Evolutionary conservation across 2,329 filamentous ascomycete species (phyloP).

Genomic region (Westerdykella sp.): DNA sequence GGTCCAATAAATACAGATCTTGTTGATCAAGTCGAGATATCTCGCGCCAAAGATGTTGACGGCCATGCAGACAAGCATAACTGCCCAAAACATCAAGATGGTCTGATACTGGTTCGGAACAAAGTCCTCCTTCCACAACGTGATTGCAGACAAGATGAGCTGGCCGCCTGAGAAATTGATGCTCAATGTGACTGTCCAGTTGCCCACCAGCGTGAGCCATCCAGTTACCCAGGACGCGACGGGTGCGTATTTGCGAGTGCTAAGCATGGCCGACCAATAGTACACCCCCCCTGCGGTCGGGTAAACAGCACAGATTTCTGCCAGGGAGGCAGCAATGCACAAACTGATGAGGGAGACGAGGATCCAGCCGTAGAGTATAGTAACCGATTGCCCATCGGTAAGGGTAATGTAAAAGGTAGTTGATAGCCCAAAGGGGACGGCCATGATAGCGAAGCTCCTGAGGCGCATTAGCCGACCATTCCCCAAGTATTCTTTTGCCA

Average conservation of each 20-base stretch:
- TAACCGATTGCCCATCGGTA: constrained; percentile 62
- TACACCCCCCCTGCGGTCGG: constrained; percentile 74
- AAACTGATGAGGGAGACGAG: constrained; percentile 57
- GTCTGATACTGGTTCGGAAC: constrained; percentile 64
- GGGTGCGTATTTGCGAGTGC: constrained; percentile 58
- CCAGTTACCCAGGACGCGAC: constrained; percentile 64
- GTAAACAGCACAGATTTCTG: constrained; percentile 69
- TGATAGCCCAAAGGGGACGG: constrained; percentile 60
- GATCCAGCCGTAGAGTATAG: constrained; percentile 62
- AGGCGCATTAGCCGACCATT: constrained; percentile 4
- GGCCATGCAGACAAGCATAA: constrained; percentile 58
- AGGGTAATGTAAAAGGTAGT: constrained; percentile 65
- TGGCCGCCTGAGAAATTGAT: constrained; percentile 71
- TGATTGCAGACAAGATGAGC: constrained; percentile 60
- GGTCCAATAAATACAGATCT: constrained; percentile 69
- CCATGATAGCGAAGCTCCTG: constrained; percentile 68
- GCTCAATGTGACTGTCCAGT: constrained; percentile 59
- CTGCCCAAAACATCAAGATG: constrained; percentile 64
- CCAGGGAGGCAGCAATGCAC: constrained; percentile 63
- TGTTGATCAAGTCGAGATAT: constrained; percentile 63
- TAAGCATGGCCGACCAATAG: constrained; percentile 69
- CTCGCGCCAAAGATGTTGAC: constrained; percentile 60
- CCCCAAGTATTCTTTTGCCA: background rate
- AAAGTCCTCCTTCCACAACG: constrained; percentile 64
- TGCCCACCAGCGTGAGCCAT: constrained; percentile 66